Evolutionary conservation across 345 rosid species (phyloP).

Genomic region (Euphorbia peplus): DNA sequence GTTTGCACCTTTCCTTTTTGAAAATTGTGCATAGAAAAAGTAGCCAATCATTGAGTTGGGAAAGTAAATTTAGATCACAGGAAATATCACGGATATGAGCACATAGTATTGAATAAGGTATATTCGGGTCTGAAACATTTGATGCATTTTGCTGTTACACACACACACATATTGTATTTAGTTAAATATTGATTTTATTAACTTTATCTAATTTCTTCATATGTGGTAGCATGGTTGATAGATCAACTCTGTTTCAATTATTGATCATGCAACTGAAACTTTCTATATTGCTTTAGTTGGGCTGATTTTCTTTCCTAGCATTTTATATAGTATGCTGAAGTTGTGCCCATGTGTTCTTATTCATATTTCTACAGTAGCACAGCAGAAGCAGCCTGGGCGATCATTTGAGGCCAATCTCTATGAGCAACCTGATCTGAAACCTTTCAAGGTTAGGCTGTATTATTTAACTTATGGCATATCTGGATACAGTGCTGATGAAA

Average conservation of each 20-base stretch:
- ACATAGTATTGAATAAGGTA: neutral
- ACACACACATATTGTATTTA: too few species aligned
- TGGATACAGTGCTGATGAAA: neutral
- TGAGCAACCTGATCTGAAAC: slow-evolving; percentile 49
- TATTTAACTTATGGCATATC: slow-evolving; percentile 2
- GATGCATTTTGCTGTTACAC: neutral
- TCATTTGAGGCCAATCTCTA: slow-evolving; percentile 52
- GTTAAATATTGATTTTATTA: too few species aligned
- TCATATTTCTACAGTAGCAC: slow-evolving; percentile 40
- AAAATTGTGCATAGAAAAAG: neutral
- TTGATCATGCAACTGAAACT: neutral
- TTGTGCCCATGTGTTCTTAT: slow-evolving; percentile 2
- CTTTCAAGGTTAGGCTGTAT: slow-evolving; percentile 44
- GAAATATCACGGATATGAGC: neutral
- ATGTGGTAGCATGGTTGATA: neutral
- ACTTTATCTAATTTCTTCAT: too few species aligned
- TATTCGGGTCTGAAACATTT: neutral
- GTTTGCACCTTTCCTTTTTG: neutral
- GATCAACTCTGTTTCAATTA: neutral
- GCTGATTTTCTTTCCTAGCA: neutral
- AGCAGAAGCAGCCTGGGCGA: slow-evolving; percentile 41
- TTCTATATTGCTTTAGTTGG: slow-evolving; percentile 1
- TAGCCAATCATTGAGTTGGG: neutral
- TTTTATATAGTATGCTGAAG: slow-evolving; percentile 2
- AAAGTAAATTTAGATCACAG: neutral